Conservation (phyloP, 768 basidiomycete species). For the Suillus spraguei region DNA sequence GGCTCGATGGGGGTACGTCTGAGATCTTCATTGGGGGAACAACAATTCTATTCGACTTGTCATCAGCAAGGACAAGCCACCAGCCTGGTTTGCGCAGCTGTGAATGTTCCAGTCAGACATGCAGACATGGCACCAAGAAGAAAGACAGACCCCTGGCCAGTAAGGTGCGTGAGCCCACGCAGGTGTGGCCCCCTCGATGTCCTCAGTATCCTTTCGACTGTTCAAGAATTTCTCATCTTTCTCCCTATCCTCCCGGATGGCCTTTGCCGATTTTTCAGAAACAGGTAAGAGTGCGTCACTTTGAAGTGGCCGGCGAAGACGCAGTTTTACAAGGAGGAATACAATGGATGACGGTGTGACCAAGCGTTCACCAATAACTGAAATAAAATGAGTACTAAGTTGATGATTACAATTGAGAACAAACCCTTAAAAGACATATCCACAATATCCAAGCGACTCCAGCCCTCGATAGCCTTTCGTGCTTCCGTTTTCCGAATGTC, state of each 20-base stretch:
- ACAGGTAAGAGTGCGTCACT: slow-evolving; percentile 30
- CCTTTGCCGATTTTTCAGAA: slow-evolving; percentile 45
- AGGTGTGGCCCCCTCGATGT: slow-evolving; percentile 46
- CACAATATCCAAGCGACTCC: slow-evolving; percentile 79
- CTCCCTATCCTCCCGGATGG: slow-evolving; percentile 52
- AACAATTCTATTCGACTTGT: slow-evolving; percentile 81
- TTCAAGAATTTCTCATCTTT: slow-evolving; percentile 73
- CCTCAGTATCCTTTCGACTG: slow-evolving; percentile 64
- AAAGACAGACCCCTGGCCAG: slow-evolving; percentile 79
- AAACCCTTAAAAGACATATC: slow-evolving; percentile 86
- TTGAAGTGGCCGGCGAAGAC: slow-evolving; percentile 59
- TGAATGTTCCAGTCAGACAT: slow-evolving; percentile 4
- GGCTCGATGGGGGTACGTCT: slow-evolving; percentile 71
- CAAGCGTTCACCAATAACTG: slow-evolving; percentile 89
- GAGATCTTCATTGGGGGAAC: slow-evolving; percentile 84
- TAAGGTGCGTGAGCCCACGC: slow-evolving; percentile 87
- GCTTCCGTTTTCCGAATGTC: slow-evolving; percentile 37
- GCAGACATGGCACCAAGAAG: background rate
- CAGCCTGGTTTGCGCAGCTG: slow-evolving; percentile 89
- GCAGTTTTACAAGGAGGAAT: slow-evolving; percentile 82
- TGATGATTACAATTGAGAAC: slow-evolving; percentile 15
- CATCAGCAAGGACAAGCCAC: slow-evolving; percentile 91
- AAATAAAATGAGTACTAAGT: slow-evolving; percentile 11
- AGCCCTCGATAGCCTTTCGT: slow-evolving; percentile 63
- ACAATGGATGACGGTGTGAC: slow-evolving; percentile 90